Conservation (phyloP, 768 basidiomycete species). For the Suillus fuscotomentosus region DNA sequence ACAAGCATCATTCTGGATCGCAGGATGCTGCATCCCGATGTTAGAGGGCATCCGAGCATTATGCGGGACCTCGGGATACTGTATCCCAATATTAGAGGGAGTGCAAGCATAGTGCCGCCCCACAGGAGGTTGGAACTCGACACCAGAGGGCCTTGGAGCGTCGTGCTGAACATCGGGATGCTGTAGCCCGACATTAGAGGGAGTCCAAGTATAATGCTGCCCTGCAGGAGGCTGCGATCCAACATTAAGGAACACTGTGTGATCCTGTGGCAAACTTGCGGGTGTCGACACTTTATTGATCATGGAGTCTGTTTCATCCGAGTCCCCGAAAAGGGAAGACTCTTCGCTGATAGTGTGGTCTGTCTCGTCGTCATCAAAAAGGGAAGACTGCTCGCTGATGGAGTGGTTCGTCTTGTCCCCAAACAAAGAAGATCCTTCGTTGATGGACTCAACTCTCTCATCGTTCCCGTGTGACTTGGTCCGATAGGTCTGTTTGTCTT, state of each 20-base stretch:
- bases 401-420: background rate
- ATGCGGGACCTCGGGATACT: background rate
- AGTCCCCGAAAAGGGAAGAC: background rate
- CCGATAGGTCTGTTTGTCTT: slow-evolving; percentile 25
- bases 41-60: background rate
- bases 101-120: background rate
- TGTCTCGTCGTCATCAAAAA: background rate
- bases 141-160: background rate
- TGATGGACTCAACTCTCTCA: slow-evolving; percentile 6
- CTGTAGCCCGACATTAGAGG: background rate
- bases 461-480: slow-evolving; percentile 14
- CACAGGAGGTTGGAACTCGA: background rate
- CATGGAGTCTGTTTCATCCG: background rate
- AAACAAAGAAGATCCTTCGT: background rate
- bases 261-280: background rate
- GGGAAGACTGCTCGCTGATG: background rate
- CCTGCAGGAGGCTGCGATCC: background rate
- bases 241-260: background rate
- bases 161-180: background rate
- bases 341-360: background rate
- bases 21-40: background rate
- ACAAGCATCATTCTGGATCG: no score
- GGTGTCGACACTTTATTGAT: background rate
- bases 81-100: background rate
- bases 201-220: background rate